A percentile compares a stretch with the other conserved stretches of the same genome.
phyloP scores from a whole-genome alignment of 2,329 filamentous ascomycete genomes.

The Neoscytalidium dimidiatum region DNA sequence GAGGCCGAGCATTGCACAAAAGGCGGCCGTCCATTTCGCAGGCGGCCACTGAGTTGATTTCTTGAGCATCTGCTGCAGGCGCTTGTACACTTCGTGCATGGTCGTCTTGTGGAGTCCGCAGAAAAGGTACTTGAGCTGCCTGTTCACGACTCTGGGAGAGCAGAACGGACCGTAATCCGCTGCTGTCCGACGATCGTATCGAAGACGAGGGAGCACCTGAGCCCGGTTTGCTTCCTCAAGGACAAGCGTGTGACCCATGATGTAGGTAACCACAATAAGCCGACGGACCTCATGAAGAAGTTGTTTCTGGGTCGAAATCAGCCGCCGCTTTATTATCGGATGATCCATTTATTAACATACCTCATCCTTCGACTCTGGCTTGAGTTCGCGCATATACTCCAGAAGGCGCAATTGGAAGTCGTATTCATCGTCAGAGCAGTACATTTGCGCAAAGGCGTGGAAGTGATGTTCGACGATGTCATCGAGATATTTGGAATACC shows the following conservation, averaged over 20 bases:
- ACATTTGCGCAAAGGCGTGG: slow-evolving; percentile 43
- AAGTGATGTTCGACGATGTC: slow-evolving; percentile 44
- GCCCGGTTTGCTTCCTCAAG: slow-evolving; percentile 43
- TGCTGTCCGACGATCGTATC: slow-evolving; percentile 35
- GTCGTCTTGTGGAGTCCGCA: slow-evolving; percentile 43
- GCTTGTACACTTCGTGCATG: slow-evolving; percentile 46
- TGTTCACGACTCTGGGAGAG: slow-evolving; percentile 50
- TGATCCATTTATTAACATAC: slow-evolving; percentile 26
- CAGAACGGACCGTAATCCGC: slow-evolving; percentile 35
- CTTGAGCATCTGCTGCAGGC: slow-evolving; percentile 50
- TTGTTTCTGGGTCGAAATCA: slow-evolving; percentile 31
- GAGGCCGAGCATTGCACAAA: slow-evolving; percentile 49
- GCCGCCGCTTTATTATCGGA: slow-evolving; percentile 10
- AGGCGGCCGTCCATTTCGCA: slow-evolving; percentile 50
- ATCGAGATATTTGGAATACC: slow-evolving; percentile 48
- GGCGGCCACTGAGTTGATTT: slow-evolving; percentile 31
- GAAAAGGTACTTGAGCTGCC: slow-evolving; percentile 55
- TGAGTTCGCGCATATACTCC: slow-evolving; percentile 42
- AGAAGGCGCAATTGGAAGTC: slow-evolving; percentile 47
- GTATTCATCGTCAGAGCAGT: slow-evolving; percentile 48
- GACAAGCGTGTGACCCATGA: slow-evolving; percentile 51
- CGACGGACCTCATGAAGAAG: slow-evolving; percentile 47
- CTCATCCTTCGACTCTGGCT: slow-evolving; percentile 42
- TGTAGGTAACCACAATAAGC: slow-evolving; percentile 50
- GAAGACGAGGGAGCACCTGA: slow-evolving; percentile 31